phyloP scores from a whole-genome alignment of 139 green algal species.

The Auxenochlorella protothecoides region DNA sequence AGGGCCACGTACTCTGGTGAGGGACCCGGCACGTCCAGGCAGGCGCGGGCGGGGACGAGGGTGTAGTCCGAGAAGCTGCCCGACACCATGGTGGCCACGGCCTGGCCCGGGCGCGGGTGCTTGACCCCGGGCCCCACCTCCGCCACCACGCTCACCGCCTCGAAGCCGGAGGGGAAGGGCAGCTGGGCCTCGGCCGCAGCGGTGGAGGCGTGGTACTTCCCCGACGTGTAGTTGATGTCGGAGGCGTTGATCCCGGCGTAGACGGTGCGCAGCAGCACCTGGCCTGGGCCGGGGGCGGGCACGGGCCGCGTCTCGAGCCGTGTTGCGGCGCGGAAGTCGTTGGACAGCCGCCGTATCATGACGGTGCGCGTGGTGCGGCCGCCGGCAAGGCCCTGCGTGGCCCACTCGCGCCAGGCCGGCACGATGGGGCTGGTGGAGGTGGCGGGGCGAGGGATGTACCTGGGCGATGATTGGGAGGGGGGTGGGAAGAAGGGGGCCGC shows the following conservation, averaged over 20 bases:
- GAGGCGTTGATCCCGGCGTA: conserved; percentile 66
- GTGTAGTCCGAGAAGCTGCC: conserved; percentile 50
- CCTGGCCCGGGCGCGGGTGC: conserved; percentile 34
- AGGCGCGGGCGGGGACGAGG: conserved; percentile 4
- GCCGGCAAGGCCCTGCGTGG: no score
- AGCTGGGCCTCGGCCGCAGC: conserved; percentile 37
- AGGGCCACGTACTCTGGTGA: conserved; percentile 66
- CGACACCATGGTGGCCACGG: conserved; percentile 60
- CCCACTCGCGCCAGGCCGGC: no score
- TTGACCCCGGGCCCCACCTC: conserved; percentile 24
- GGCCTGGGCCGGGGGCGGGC: conserved; percentile 7
- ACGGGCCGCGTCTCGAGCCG: conserved; percentile 25
- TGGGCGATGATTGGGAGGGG: neutral
- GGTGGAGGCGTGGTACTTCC: conserved; percentile 45
- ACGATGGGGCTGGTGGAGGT: no score
- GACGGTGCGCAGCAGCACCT: conserved; percentile 51
- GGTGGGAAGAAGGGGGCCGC: no score
- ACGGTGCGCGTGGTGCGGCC: neutral
- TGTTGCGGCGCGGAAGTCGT: conserved; percentile 49
- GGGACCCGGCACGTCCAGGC: conserved; percentile 32
- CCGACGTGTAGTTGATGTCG: conserved; percentile 74
- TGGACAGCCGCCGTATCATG: conserved; percentile 30
- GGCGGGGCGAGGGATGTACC: no score
- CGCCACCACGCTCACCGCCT: conserved; percentile 58
- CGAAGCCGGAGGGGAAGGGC: conserved; percentile 72